Evolutionary conservation across 352 stramenopile genomes (phyloP).

Genomic region (Discostella stelligera): DNA sequence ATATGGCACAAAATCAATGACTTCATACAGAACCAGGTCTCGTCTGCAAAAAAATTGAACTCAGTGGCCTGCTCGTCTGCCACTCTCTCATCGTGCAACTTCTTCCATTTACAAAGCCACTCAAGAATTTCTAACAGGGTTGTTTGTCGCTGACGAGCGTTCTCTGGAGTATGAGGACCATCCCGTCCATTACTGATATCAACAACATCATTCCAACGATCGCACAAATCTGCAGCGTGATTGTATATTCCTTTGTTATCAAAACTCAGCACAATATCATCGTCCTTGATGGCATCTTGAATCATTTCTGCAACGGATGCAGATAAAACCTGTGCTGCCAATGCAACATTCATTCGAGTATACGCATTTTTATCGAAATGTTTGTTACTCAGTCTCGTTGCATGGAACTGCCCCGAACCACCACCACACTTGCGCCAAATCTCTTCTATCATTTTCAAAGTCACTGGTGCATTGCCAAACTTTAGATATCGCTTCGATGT

Average conservation of each 20-base stretch:
- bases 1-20: conserved; percentile 17
- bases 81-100: conserved; percentile 17
- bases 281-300: conserved; percentile 4
- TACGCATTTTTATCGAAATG: conserved; percentile 9
- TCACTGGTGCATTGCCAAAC: neutral
- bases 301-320: conserved; percentile 13
- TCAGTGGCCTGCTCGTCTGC: neutral
- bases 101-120: conserved; percentile 27
- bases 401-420: neutral
- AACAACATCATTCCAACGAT: conserved; percentile 14
- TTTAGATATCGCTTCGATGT: neutral
- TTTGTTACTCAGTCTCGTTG: neutral
- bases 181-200: conserved; percentile 17
- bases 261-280: conserved; percentile 11
- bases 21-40: conserved; percentile 5
- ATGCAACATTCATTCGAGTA: no score
- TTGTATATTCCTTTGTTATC: conserved; percentile 9
- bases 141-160: conserved; percentile 1
- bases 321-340: conserved; percentile 12
- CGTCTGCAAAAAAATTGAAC: conserved; percentile 19
- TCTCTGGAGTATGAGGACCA: conserved; percentile 11
- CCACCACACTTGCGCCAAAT: conserved; percentile 7
- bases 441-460: neutral
- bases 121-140: conserved; percentile 19
- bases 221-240: conserved; percentile 8